These are phyloP conservation scores for Monosporascus sp. DNA, from an alignment of 2,329 filamentous ascomycete genomes.

Conservation along the genomic window DNA sequence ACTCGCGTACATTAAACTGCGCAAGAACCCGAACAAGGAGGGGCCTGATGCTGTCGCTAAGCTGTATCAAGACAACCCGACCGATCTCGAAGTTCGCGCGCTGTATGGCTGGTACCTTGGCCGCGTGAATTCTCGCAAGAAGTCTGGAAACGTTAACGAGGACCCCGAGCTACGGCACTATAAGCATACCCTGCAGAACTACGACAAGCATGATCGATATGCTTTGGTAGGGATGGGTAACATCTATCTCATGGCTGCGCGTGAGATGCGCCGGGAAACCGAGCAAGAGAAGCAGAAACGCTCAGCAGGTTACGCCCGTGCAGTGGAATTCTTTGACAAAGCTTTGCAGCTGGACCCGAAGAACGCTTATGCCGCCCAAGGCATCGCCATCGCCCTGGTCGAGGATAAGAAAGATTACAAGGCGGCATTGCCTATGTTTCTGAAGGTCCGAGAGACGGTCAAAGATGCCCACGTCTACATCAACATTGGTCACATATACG, in stretches of 20 bases:
- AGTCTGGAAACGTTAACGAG: constrained; percentile 73
- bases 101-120: constrained; percentile 95
- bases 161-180: constrained; percentile 91
- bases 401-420: constrained; percentile 91
- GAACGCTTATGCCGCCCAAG: constrained; percentile 95
- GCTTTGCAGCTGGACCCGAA: constrained; percentile 89
- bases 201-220: constrained; percentile 98
- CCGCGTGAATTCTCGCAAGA: constrained; percentile 73
- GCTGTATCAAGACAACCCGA: constrained; percentile 77
- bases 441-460: constrained; percentile 84
- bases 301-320: constrained; percentile 79
- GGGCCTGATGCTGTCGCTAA: constrained; percentile 82
- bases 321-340: constrained; percentile 98
- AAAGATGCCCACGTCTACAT: constrained; percentile 84
- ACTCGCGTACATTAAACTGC: constrained; percentile 83
- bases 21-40: constrained; percentile 75
- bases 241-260: constrained; percentile 76
- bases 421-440: constrained; percentile 78
- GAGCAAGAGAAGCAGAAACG: constrained; percentile 90
- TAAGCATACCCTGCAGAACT: constrained; percentile 90
- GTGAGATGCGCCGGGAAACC: constrained; percentile 89
- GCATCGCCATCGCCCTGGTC: constrained; percentile 86
- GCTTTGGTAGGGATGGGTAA: constrained; percentile 97
- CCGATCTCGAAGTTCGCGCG: constrained; percentile 85
- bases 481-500: constrained; percentile 90